Evolutionary conservation across 2,329 filamentous ascomycete species (phyloP).

Genomic region (Pseudonectria foliicola): DNA sequence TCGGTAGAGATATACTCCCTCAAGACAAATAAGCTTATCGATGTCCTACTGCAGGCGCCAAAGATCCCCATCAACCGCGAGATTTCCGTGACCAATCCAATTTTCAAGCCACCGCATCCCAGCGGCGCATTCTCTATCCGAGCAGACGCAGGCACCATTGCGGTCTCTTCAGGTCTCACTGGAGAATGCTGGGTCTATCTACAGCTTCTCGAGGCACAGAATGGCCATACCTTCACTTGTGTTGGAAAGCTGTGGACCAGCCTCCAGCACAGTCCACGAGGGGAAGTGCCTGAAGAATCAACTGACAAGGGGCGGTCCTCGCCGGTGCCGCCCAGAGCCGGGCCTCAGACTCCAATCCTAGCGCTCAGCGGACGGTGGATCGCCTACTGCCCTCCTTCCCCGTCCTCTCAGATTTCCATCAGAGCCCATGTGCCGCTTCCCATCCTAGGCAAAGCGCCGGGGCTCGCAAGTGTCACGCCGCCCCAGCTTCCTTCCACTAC

Average conservation of each 20-base stretch:
- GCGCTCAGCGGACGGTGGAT: conserved; percentile 68
- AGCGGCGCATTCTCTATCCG: conserved; percentile 67
- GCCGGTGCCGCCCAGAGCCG: conserved; percentile 32
- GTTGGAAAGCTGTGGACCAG: conserved; percentile 90
- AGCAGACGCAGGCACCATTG: conserved; percentile 63
- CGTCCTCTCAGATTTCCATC: conserved; percentile 62
- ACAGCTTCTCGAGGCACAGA: conserved; percentile 37
- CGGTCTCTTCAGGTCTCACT: conserved; percentile 71
- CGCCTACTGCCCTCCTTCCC: conserved; percentile 66
- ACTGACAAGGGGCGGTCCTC: conserved; percentile 31
- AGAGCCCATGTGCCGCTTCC: conserved; percentile 58
- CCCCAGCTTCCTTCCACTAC: conserved; percentile 62
- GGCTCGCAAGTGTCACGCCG: conserved; percentile 54
- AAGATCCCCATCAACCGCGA: conserved; percentile 50
- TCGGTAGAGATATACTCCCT: conserved; percentile 85
- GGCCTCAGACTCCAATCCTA: conserved; percentile 56
- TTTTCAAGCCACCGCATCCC: conserved; percentile 62
- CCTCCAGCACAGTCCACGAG: conserved; percentile 55
- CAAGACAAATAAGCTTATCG: conserved; percentile 62
- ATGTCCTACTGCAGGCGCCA: conserved; percentile 66
- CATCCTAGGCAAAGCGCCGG: conserved; percentile 46
- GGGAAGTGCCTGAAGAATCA: conserved; percentile 40
- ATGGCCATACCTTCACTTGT: conserved; percentile 50
- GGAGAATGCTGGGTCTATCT: conserved; percentile 81
- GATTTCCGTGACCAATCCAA: conserved; percentile 50